A percentile compares a stretch with the other conserved stretches of the same genome.
These are phyloP conservation scores for Citrus medica DNA, from an alignment of 345 rosid species.

Conservation along the genomic window DNA sequence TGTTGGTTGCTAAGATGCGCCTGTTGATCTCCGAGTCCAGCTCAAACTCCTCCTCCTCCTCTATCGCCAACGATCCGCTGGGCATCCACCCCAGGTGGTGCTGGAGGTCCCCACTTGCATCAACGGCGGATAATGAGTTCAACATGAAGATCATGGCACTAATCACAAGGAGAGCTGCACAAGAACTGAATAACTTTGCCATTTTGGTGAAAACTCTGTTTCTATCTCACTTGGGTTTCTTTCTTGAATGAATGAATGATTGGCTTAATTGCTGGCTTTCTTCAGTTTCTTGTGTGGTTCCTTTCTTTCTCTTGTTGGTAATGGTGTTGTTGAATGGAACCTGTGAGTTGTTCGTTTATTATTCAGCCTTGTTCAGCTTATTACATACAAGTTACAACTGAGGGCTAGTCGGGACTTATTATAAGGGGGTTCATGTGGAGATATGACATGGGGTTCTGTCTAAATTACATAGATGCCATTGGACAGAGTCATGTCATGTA, in stretches of 20 bases:
- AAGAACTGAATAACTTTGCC: conserved; percentile 17
- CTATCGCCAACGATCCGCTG: conserved; percentile 44
- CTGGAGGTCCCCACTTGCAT: conserved; percentile 40
- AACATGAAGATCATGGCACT: conserved; percentile 32
- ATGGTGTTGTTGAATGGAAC: not conserved
- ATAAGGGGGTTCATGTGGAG: not conserved
- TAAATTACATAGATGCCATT: conserved; percentile 37
- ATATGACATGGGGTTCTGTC: conserved; percentile 9
- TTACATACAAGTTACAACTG: conserved; percentile 6
- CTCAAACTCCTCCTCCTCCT: conserved; percentile 63
- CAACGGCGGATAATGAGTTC: conserved; percentile 22
- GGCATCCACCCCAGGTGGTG: conserved; percentile 48
- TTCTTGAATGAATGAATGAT: not conserved
- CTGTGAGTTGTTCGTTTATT: not conserved
- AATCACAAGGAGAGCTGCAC: conserved; percentile 26
- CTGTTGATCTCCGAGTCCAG: conserved; percentile 78
- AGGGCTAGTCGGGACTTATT: conserved; percentile 17
- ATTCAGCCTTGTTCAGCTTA: not conserved
- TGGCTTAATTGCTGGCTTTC: not conserved
- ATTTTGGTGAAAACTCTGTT: conserved; percentile 1
- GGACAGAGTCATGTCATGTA: not conserved
- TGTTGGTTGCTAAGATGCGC: conserved; percentile 73
- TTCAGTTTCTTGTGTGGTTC: not conserved
- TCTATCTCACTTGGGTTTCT: not conserved
- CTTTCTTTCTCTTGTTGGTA: not conserved